Conservation (phyloP, 2,329 filamentous ascomycete genomes). For the Chaetomiaceae sp. region DNA sequence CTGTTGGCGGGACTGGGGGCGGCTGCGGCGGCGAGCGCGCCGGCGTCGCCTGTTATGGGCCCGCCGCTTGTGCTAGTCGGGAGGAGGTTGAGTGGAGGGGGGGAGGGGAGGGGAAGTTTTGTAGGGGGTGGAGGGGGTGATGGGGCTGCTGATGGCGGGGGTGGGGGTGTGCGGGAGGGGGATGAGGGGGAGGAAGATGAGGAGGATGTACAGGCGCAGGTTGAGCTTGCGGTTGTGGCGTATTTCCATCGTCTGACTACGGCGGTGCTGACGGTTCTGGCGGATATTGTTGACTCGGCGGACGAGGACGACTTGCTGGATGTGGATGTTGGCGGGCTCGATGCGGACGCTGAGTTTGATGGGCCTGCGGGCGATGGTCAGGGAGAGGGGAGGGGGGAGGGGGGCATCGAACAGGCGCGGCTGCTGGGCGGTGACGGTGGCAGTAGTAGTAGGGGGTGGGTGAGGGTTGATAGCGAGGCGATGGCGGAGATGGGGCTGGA, state of each 20-base stretch:
- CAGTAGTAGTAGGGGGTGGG: constrained; percentile 31
- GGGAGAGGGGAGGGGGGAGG: constrained; percentile 7
- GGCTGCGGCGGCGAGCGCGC: too few relatives aligned
- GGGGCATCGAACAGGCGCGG: constrained; percentile 12
- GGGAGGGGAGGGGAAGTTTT: constrained; percentile 21
- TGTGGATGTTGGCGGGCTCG: constrained; percentile 23
- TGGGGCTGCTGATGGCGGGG: constrained; percentile 19
- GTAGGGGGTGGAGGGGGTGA: constrained; percentile 29
- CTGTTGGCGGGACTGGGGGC: constrained; percentile 46
- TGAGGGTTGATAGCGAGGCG: constrained; percentile 58
- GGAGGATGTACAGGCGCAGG: constrained; percentile 42
- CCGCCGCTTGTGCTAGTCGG: not conserved
- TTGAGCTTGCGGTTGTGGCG: constrained; percentile 67
- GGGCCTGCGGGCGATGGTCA: not conserved
- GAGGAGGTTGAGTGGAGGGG: not conserved
- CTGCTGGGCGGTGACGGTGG: constrained; percentile 5
- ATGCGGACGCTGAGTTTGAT: not conserved
- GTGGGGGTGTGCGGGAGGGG: constrained; percentile 8
- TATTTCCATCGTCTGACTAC: constrained; percentile 76
- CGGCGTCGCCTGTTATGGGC: constrained; percentile 17
- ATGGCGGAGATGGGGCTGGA: constrained; percentile 70
- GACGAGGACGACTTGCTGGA: constrained; percentile 37
- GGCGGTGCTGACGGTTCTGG: constrained; percentile 55
- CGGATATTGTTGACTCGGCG: constrained; percentile 50
- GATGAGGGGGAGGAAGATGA: constrained; percentile 28